phyloP scores from a whole-genome alignment of 2,329 filamentous ascomycete genomes.

The Scytalidium sp. region DNA sequence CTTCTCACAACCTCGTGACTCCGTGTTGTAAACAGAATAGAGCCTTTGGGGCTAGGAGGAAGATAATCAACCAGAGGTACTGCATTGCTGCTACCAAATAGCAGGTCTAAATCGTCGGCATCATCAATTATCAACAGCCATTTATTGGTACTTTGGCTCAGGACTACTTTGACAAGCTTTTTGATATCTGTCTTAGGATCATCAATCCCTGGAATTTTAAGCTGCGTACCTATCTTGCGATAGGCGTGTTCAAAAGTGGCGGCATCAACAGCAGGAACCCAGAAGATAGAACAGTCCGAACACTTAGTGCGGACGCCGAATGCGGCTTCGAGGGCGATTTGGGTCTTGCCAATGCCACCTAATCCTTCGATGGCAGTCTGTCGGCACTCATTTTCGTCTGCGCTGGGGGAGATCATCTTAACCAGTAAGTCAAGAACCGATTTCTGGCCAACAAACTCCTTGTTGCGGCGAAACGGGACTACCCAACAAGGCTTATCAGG shows the following conservation, averaged over 20 bases:
- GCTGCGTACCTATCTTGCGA: constrained; percentile 8
- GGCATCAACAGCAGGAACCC: constrained; percentile 30
- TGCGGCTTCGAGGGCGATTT: constrained; percentile 13
- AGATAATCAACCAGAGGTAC: constrained; percentile 10
- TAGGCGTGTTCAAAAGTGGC: constrained; percentile 12
- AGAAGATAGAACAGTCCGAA: constrained; percentile 36
- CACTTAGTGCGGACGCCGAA: constrained; percentile 6
- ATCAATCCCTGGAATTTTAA: constrained; percentile 10
- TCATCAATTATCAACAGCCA: constrained; percentile 45
- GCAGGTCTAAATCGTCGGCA: constrained; percentile 34
- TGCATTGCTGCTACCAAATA: constrained; percentile 9
- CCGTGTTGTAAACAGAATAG: constrained; percentile 16
- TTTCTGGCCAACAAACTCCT: constrained; percentile 11
- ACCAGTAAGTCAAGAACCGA: constrained; percentile 5
- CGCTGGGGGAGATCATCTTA: background rate
- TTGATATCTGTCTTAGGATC: constrained; percentile 13
- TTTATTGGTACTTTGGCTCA: constrained; percentile 10
- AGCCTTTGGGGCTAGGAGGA: constrained; percentile 2
- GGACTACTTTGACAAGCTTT: constrained; percentile 6
- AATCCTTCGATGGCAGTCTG: constrained; percentile 6
- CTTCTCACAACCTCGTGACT: constrained; percentile 3
- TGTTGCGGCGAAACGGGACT: constrained; percentile 6
- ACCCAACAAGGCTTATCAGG: background rate
- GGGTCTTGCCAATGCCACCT: constrained; percentile 13
- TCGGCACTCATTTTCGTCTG: constrained; percentile 1